A percentile compares a stretch with the other conserved stretches of the same genome.
phyloP scores from a whole-genome alignment of 352 stramenopile genomes.

The Phytopythium helicoides region DNA sequence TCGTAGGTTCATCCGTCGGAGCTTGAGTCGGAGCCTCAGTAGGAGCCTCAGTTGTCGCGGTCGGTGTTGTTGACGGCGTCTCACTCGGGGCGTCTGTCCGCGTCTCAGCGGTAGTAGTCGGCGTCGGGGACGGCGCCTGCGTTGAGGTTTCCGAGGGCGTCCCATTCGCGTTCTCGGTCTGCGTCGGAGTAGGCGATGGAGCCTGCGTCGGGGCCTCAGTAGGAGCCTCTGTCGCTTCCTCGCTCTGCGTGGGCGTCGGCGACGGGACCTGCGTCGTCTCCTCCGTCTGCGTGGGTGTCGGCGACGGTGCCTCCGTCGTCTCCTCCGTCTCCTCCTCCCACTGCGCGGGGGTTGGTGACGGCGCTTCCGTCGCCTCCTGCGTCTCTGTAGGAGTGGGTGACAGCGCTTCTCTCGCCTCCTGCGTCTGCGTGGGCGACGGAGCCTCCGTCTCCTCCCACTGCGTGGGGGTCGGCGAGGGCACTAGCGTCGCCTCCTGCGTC shows the following conservation, averaged over 20 bases:
- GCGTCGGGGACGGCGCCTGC: neutral
- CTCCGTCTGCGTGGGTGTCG: neutral
- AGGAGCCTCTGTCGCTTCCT: neutral
- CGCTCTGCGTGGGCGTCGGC: neutral
- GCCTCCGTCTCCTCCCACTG: no score
- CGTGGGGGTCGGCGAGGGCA: neutral
- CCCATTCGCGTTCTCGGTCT: conserved; percentile 6
- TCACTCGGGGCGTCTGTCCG: conserved; percentile 3
- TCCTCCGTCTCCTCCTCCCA: no score
- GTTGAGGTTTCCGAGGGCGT: conserved; percentile 7
- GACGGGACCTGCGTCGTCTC: neutral
- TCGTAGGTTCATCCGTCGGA: no score
- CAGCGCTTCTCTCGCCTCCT: no score
- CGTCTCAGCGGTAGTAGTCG: neutral
- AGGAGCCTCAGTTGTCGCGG: conserved; percentile 1
- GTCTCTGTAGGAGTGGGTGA: conserved; percentile 1
- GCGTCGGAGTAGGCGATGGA: no score
- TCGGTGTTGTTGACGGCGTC: conserved; percentile 1
- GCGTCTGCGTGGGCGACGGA: neutral
- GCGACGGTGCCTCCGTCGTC: neutral
- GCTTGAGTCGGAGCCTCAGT: no score
- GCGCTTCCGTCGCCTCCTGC: neutral
- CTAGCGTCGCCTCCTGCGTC: neutral
- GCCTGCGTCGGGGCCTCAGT: conserved; percentile 3
- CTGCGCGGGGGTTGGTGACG: no score